phyloP scores from a whole-genome alignment of 768 basidiomycete species.

The Suillus brevipes region DNA sequence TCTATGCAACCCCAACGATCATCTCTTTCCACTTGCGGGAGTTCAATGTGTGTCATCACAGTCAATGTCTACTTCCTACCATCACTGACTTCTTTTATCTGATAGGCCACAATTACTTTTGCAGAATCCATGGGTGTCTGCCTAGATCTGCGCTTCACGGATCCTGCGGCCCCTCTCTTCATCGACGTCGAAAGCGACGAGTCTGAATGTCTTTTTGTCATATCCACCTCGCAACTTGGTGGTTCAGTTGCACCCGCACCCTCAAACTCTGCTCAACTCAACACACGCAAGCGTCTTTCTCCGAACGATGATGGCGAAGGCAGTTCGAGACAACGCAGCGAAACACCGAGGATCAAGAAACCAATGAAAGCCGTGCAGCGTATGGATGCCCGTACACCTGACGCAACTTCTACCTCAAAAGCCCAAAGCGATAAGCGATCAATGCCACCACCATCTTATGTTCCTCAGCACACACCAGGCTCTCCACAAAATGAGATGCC shows the following conservation, averaged over 20 bases:
- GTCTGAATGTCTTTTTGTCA: constrained; percentile 67
- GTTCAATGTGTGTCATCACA: constrained; percentile 59
- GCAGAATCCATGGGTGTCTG: constrained; percentile 68
- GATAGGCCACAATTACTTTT: constrained; percentile 75
- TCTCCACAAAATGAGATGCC: constrained; percentile 9
- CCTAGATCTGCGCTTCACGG: constrained; percentile 74
- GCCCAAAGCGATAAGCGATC: constrained; percentile 27
- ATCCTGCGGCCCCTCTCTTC: constrained; percentile 71
- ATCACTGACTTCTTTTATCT: constrained; percentile 2
- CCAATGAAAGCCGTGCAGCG: constrained; percentile 39
- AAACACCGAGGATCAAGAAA: constrained; percentile 41
- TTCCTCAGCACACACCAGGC: constrained; percentile 17
- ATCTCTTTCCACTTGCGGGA: constrained; percentile 82
- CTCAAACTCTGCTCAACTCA: constrained; percentile 15
- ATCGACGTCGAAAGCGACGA: constrained; percentile 74
- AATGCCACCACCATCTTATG: constrained; percentile 41
- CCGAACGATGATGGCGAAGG: constrained; percentile 25
- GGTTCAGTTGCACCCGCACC: constrained; percentile 19
- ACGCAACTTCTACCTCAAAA: constrained; percentile 13
- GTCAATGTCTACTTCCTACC: not conserved
- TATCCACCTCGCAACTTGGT: constrained; percentile 70
- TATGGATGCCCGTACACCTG: constrained; percentile 18
- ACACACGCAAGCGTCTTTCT: constrained; percentile 23
- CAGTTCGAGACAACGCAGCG: constrained; percentile 22
- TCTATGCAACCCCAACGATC: constrained; percentile 60